phyloP scores from a whole-genome alignment of 2,329 filamentous ascomycete species.

The Leptographium wingfieldii region DNA sequence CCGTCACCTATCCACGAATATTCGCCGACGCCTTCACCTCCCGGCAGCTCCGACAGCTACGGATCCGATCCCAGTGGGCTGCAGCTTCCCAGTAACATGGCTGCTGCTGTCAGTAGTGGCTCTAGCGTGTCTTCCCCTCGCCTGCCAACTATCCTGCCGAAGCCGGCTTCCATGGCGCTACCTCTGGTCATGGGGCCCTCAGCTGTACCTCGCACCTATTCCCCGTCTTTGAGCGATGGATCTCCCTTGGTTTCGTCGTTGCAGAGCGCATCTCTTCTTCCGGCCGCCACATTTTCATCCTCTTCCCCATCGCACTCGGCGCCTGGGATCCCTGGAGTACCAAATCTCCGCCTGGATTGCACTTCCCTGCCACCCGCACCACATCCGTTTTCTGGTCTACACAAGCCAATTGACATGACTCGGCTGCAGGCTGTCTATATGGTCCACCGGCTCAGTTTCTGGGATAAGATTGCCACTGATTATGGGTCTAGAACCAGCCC shows the following conservation, averaged over 20 bases:
- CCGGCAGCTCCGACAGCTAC: conserved; percentile 31
- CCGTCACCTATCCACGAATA: conserved; percentile 39
- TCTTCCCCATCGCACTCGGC: conserved; percentile 17
- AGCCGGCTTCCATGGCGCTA: conserved; percentile 42
- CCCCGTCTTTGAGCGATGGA: conserved; percentile 25
- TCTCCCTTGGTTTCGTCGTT: conserved; percentile 18
- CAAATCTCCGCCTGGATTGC: conserved; percentile 47
- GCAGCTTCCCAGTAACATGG: conserved; percentile 42
- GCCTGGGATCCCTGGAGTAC: conserved; percentile 10
- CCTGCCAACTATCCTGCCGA: conserved; percentile 52
- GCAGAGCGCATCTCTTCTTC: conserved; percentile 33
- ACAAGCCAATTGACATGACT: conserved; percentile 44
- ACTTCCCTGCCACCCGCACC: conserved; percentile 27
- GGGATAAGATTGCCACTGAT: conserved; percentile 57
- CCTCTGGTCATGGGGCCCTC: conserved; percentile 23
- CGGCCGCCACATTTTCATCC: conserved; percentile 25
- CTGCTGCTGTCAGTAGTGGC: conserved; percentile 19
- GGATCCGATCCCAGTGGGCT: conserved; percentile 34
- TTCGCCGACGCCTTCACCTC: conserved; percentile 35
- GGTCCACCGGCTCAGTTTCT: conserved; percentile 58
- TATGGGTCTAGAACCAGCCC: conserved; percentile 54
- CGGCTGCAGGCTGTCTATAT: conserved; percentile 60
- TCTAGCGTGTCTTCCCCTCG: conserved; percentile 31
- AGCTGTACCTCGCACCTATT: conserved; percentile 25
- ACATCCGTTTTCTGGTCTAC: conserved; percentile 19